Evolutionary conservation across 768 basidiomycete species (phyloP), one percentile per base, ranked within the genome.

Genomic region (Mycena venus): DNA sequence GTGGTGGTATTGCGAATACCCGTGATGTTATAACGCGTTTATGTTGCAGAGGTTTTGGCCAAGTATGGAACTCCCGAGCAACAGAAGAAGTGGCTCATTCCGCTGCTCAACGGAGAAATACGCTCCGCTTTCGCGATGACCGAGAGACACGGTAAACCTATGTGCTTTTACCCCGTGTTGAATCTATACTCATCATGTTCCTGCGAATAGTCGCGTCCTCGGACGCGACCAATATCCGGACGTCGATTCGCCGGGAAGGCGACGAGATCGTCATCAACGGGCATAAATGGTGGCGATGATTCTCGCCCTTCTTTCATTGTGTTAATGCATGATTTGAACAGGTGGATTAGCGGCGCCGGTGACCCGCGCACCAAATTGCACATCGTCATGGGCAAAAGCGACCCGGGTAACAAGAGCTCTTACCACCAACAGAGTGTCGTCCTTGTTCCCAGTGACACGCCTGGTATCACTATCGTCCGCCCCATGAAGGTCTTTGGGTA

Each of bases 91-190:
- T 99, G 96, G 95, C 89, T 99, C 9, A 77, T 89, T 29, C 97
- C 97, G 23, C 87, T 99, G 25, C 85, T 99, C 65, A 94, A 96
- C 69, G 98, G 98, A 55, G 93, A 98, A 84, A 99, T 96, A 73
- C 93, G 98, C 42, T 96, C 95, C 21, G 93, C 97, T 9, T 99
- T 99, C 80, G 89, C 97, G 49, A 99, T 99, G 98, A 99, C 98
- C 1, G 98, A 99, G 84, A 92, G 93, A 78, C 92, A 94, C 78
- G 93, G 96, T 95, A 62, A 62, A 81, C 76, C 47, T 67, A 71
- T 25, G 79, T 56, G 62, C 40, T 27, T 25, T 58, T 17, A 12
- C 63, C 44, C 36, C 32, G 25, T 58, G 5, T 31, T 60, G 29
- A 55, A 72, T 15, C 36, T 40, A 47, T 61, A 53, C 71, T 79